Evolutionary conservation across 805 yeast species (phyloP).

Genomic region (Tetrapisispora taiwanensis): DNA sequence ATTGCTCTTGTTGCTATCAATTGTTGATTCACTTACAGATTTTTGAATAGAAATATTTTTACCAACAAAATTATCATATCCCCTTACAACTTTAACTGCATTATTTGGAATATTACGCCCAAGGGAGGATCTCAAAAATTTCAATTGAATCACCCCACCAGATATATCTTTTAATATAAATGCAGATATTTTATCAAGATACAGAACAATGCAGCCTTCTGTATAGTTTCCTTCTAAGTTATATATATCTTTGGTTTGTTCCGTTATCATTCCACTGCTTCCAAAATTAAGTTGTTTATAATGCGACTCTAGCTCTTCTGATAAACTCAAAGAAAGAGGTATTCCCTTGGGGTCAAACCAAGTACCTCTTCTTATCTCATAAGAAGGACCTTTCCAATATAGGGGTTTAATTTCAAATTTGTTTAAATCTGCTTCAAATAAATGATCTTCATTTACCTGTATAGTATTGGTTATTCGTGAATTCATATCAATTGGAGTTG

Average conservation of each 20-base stretch:
- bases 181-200: constrained; percentile 35
- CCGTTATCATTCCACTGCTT: constrained; percentile 8
- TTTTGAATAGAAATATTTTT: background rate
- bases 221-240: constrained; percentile 4
- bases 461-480: constrained; percentile 13
- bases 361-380: constrained; percentile 71
- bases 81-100: constrained; percentile 32
- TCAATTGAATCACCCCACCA: constrained; percentile 32
- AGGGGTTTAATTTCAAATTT: constrained; percentile 51
- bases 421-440: constrained; percentile 60
- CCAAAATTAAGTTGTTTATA: constrained; percentile 36
- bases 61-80: background rate
- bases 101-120: constrained; percentile 34
- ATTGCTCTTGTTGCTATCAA: background rate
- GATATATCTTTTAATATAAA: constrained; percentile 37
- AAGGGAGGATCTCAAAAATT: constrained; percentile 29
- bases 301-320: constrained; percentile 39
- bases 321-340: constrained; percentile 43
- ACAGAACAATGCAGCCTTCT: constrained; percentile 24
- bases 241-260: constrained; percentile 9
- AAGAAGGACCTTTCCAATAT: constrained; percentile 84
- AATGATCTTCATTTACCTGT: constrained; percentile 69
- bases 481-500: background rate
- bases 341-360: constrained; percentile 61
- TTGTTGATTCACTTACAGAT: background rate